Evolutionary conservation across 2,329 filamentous ascomycete species (phyloP), one percentile per base, ranked within the genome.

Genomic region (Penicillium sp.): DNA sequence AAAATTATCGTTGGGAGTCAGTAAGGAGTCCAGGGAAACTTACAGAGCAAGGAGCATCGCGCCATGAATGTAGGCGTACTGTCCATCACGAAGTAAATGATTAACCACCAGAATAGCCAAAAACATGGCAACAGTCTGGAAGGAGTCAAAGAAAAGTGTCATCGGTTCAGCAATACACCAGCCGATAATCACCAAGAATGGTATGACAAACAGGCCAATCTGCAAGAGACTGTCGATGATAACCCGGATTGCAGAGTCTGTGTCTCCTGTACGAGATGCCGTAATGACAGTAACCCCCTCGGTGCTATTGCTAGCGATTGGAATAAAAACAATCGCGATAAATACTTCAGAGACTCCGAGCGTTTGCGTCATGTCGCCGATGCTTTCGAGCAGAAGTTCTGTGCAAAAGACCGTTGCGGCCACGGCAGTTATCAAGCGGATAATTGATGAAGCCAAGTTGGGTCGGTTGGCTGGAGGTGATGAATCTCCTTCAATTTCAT

Each of bases 181-280:
- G 57, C 88, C 88, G 38, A 90, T 78, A 62, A 91, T 83, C 47
- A 91, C 88, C 50, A 91, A 78, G 69, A 87, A 85, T 0, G 88
- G 88, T 1, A 88, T 90, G 38, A 90, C 87, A 38, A 90, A 83
- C 46, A 91, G 78, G 27, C 88, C 88, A 65, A 91, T 91, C 74
- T 91, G 88, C 67, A 91, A 87, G 69, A 86, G 88, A 47, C 86
- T 89, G 38, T 88, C 88, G 68, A 91, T 88, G 27, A 88, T 88
- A 47, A 91, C 87, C 45, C 86, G 86, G 80, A 91, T 88, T 38
- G 89, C 84, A 52, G 73, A 67, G 58, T 78, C 74, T 67, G 78
- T 78, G 65, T 78, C 90, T 75, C 90, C 84, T 69, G 88, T 86
- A 50, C 86, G 75, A 1, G 88, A 88, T 13, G 90, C 87, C 17